These are phyloP conservation scores for Citrus australasica DNA, from an alignment of 345 rosid genomes.

Conservation along the genomic window DNA sequence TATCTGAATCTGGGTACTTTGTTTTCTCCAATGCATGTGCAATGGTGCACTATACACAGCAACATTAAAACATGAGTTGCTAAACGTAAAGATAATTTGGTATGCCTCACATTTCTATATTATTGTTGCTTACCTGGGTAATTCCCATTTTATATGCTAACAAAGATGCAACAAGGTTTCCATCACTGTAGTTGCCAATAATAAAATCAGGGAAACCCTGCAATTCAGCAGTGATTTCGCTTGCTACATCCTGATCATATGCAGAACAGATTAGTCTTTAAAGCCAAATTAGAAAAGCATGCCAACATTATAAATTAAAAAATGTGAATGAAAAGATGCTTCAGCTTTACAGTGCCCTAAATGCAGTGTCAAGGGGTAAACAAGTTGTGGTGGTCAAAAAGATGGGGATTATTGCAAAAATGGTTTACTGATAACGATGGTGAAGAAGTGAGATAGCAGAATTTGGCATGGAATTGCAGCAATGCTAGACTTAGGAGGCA, in stretches of 20 bases:
- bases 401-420: not conserved
- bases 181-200: conserved; percentile 97
- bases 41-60: conserved; percentile 77
- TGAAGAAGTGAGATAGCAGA: not conserved
- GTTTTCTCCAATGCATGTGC: conserved; percentile 99
- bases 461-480: not conserved
- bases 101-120: not conserved
- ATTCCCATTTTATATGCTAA: conserved; percentile 94
- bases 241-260: conserved; percentile 71
- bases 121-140: conserved; percentile 55
- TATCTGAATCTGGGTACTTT: conserved; percentile 97
- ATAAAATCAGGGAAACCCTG: conserved; percentile 91
- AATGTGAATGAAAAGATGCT: not conserved
- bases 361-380: not conserved
- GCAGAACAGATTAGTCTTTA: conserved; percentile 1
- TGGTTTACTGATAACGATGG: not conserved
- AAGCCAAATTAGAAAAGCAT: not conserved
- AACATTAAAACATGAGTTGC: conserved; percentile 12
- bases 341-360: not conserved
- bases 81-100: not conserved
- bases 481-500: not conserved
- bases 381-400: not conserved
- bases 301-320: not conserved
- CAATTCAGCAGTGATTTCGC: conserved; percentile 81
- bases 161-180: conserved; percentile 94